Evolutionary conservation across 2,329 filamentous ascomycete species (phyloP), one percentile per base, ranked within the genome.

Genomic region (Apiospora hydei): DNA sequence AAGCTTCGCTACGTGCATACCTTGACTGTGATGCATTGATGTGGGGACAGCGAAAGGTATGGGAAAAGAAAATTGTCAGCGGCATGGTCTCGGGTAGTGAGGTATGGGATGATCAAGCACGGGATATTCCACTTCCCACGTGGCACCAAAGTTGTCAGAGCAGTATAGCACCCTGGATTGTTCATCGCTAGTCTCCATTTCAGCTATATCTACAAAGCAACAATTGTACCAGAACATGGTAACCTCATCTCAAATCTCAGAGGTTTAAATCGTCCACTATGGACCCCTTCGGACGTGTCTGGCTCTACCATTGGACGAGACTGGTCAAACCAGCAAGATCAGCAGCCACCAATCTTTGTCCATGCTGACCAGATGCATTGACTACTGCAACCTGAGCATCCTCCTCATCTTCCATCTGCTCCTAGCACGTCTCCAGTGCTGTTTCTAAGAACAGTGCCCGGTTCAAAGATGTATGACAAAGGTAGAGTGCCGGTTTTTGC

Each of bases 1-100:
- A 78, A 77, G 77, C 69, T 81, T 46, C 79, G 79, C 34, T 80
- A 75, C 44, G 78, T 81, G 8, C 80, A 82, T 73, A 82, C 80
- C 10, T 69, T 82, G 69, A 81, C 78, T 11, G 79, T 81, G 57
- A 82, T 77, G 79, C 66, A 68, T 11, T 68, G n/a, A 64, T 41
- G 30, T 18, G 21, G 4, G 21, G 6, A 5, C 21, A 3, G 18
- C 2, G 34, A 10, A 14, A 13, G 3, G 8, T 41, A 10, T 21
- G 57, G 10, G n/a, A 18, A 18, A 21, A 41, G 3, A 24, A 5
- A 8, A 38, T 38, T 26, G 26, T 2, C 30, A 1, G 14, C 14
- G 13, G 26, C 24, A 34, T 4, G 26, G 13, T 6, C 30, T 13
- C 7, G 24, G 26, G 5, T 10, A 34, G 24, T 13, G 14, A 13